Percentiles rank a stretch among this genome's conserved stretches.
phyloP scores from a whole-genome alignment of 2,329 filamentous ascomycete species.

The Diaporthe batatas region DNA sequence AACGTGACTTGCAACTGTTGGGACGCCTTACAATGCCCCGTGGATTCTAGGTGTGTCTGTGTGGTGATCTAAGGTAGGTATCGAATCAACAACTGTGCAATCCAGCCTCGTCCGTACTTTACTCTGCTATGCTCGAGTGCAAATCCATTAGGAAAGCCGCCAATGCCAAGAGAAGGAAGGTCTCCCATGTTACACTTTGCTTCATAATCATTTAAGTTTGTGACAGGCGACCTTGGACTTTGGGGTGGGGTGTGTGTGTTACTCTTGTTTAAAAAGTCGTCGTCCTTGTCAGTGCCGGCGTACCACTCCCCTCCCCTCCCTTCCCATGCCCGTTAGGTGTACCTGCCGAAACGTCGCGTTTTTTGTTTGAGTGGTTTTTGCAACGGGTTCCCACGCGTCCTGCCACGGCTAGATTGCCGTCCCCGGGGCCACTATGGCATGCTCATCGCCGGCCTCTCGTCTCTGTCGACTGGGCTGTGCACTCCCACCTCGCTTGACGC shows the following conservation, averaged over 20 bases:
- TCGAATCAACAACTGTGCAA: background rate
- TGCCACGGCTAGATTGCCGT: constrained; percentile 34
- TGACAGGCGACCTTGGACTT: background rate
- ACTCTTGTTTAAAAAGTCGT: background rate
- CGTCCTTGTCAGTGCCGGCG: constrained; percentile 20
- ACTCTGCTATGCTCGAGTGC: constrained; percentile 21
- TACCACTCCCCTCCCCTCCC: background rate
- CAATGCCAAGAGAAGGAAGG: constrained; percentile 10
- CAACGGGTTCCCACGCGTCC: background rate
- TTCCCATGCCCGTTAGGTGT: background rate
- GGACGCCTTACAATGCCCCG: background rate
- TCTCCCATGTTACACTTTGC: constrained; percentile 20
- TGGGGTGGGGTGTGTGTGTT: background rate
- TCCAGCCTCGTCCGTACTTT: background rate
- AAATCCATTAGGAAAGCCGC: constrained; percentile 2
- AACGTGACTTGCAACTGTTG: background rate
- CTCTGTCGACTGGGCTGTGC: constrained; percentile 9
- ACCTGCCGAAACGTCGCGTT: background rate
- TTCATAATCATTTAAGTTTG: constrained; percentile 28
- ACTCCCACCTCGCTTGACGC: constrained; percentile 34
- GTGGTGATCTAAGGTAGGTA: background rate
- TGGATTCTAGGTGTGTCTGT: constrained; percentile 12
- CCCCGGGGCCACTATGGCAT: constrained; percentile 28
- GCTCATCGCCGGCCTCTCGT: constrained; percentile 15
- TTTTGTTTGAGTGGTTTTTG: background rate